Conservation (phyloP, 2,329 filamentous ascomycete species). For the Sarocladium oryzae region DNA sequence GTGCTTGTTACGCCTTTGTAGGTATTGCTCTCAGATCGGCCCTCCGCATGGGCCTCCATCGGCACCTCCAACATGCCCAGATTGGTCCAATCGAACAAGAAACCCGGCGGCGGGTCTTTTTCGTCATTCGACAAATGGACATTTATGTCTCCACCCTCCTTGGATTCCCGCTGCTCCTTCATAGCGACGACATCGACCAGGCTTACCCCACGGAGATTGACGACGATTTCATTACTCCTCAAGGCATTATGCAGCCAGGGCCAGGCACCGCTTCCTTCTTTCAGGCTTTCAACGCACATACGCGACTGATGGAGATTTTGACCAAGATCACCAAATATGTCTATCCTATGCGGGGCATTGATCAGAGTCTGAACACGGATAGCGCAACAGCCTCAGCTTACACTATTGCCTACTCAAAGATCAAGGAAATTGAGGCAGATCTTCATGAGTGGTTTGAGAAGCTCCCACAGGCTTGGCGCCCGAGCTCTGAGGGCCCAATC, state of each 20-base stretch:
- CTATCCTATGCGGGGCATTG: conserved; percentile 55
- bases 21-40: conserved; percentile 71
- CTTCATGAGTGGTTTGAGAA: conserved; percentile 57
- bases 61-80: conserved; percentile 58
- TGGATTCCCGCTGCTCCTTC: conserved; percentile 58
- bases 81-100: conserved; percentile 59
- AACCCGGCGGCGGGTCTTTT: conserved; percentile 58
- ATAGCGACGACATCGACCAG: conserved; percentile 61
- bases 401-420: conserved; percentile 55
- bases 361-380: conserved; percentile 37
- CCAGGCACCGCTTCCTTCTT: conserved; percentile 52
- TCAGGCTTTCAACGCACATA: conserved; percentile 61
- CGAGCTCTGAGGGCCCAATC: conserved; percentile 67
- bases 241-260: conserved; percentile 48
- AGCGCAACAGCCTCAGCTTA: conserved; percentile 45
- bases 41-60: conserved; percentile 72
- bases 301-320: conserved; percentile 56
- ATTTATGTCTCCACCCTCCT: conserved; percentile 63
- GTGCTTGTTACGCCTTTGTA: conserved; percentile 73
- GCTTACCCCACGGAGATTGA: conserved; percentile 58
- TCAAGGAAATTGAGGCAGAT: conserved; percentile 59
- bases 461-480: conserved; percentile 70
- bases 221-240: conserved; percentile 59
- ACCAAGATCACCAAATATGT: conserved; percentile 58
- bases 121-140: conserved; percentile 63